These are phyloP conservation scores for Echeveria elegans DNA, from an alignment of 164 flowering plant species.

Conservation along the genomic window DNA sequence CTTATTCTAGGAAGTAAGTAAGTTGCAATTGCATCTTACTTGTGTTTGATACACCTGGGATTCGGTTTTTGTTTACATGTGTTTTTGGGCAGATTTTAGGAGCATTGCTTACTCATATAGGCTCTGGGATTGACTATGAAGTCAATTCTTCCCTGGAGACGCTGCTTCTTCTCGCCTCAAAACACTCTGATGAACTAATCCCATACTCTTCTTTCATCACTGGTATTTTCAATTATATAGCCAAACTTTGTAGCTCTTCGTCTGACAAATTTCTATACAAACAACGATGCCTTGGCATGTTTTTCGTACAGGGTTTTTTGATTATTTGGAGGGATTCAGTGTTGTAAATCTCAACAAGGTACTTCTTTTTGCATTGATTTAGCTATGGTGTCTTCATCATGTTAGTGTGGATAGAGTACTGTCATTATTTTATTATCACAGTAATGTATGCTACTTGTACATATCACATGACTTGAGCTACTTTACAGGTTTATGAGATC, in stretches of 20 bases:
- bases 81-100: constrained; percentile 72
- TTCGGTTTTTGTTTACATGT: no score
- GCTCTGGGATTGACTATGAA: no score
- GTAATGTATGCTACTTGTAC: not conserved
- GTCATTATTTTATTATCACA: constrained; percentile 17
- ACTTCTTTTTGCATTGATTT: no score
- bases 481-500: constrained; percentile 64
- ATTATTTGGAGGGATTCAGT: no score
- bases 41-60: no score
- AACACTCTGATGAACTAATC: constrained; percentile 45
- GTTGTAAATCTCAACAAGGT: no score
- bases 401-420: no score
- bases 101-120: no score
- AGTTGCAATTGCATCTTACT: constrained; percentile 11
- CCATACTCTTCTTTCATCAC: constrained; percentile 53
- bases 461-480: not conserved
- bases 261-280: no score
- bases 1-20: constrained; percentile 72
- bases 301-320: no score
- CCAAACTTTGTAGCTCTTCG: no score
- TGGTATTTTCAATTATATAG: constrained; percentile 27
- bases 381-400: constrained; percentile 7
- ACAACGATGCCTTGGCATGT: no score
- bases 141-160: constrained; percentile 68
- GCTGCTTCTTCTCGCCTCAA: constrained; percentile 48